Conservation (phyloP, 2,329 filamentous ascomycete species). For the Alternaria infectoria region DNA sequence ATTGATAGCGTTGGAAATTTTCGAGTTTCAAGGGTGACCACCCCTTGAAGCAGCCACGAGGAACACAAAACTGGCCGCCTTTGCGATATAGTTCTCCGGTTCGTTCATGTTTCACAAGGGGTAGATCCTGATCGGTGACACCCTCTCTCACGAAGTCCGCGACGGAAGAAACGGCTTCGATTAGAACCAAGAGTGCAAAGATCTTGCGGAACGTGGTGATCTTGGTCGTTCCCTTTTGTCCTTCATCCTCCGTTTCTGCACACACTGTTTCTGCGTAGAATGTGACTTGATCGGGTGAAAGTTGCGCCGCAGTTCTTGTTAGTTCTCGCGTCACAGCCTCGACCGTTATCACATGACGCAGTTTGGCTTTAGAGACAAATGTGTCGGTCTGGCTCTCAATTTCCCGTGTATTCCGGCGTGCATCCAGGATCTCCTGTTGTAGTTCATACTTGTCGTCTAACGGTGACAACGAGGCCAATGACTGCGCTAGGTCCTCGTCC, state of each 20-base stretch:
- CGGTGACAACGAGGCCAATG: neutral
- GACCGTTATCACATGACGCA: slow-evolving; percentile 3
- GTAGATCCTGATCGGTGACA: slow-evolving; percentile 20
- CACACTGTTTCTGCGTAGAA: slow-evolving; percentile 4
- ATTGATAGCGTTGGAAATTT: slow-evolving; percentile 20
- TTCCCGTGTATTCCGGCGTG: neutral
- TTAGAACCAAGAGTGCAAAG: slow-evolving; percentile 17
- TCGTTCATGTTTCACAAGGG: neutral
- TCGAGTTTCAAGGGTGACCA: slow-evolving; percentile 13
- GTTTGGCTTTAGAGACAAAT: slow-evolving; percentile 4
- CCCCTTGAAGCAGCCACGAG: slow-evolving; percentile 5
- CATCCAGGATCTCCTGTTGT: slow-evolving; percentile 6
- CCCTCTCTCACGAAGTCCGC: slow-evolving; percentile 13
- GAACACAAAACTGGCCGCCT: neutral
- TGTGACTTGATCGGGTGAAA: neutral
- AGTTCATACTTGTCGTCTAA: neutral
- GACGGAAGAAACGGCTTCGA: slow-evolving; percentile 9
- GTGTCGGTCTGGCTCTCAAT: neutral
- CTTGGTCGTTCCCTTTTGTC: neutral
- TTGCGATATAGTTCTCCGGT: neutral
- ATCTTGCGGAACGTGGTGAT: slow-evolving; percentile 17
- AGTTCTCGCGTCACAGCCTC: slow-evolving; percentile 9
- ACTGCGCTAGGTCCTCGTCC: neutral
- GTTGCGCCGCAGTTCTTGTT: neutral
- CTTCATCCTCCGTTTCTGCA: neutral